These are phyloP conservation scores for Paraglomus brasilianum DNA, from an alignment of 192 early-diverging fungal genomes.

Conservation along the genomic window DNA sequence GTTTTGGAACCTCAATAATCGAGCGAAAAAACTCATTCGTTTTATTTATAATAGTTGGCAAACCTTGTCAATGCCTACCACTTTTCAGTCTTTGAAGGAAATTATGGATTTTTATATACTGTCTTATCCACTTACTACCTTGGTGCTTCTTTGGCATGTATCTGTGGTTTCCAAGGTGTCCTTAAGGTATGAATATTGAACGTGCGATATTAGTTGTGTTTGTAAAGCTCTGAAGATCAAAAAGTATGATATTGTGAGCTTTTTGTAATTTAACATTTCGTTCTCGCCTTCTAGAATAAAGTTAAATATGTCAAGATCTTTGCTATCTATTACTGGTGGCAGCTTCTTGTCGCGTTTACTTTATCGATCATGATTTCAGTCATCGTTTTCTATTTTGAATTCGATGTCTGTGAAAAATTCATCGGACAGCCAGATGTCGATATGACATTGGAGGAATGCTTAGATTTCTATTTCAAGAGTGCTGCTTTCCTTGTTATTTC, in stretches of 20 bases:
- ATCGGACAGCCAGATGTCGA: constrained; percentile 22
- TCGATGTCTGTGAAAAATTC: constrained; percentile 30
- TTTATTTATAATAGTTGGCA: neutral
- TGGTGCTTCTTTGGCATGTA: constrained; percentile 17
- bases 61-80: constrained; percentile 25
- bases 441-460: constrained; percentile 18
- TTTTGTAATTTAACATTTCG: too few species aligned
- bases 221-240: neutral
- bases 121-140: constrained; percentile 31
- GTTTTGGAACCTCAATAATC: neutral
- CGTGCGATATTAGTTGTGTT: neutral
- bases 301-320: constrained; percentile 29
- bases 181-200: constrained; percentile 17
- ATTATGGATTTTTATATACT: constrained; percentile 19
- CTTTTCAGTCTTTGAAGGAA: constrained; percentile 9
- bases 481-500: constrained; percentile 6
- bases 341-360: constrained; percentile 27
- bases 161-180: constrained; percentile 29
- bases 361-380: constrained; percentile 30
- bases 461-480: constrained; percentile 23
- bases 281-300: constrained; percentile 26
- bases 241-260: too few species aligned
- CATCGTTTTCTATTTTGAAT: constrained; percentile 27
- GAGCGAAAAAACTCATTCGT: neutral
- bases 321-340: constrained; percentile 30